Conservation (phyloP, 345 rosid species). For the Crucihimalaya himalaica region DNA sequence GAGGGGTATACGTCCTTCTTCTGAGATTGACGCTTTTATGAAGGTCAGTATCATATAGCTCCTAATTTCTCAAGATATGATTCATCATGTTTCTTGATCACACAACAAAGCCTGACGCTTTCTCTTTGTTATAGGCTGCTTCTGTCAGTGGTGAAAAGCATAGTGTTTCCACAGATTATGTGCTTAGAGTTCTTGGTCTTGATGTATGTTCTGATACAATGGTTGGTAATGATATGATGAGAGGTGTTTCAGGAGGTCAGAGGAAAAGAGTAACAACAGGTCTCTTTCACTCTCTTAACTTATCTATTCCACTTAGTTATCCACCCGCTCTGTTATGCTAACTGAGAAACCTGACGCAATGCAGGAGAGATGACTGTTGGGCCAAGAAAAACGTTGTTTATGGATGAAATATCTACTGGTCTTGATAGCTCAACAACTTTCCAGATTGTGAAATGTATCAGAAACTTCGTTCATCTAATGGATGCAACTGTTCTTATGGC, state of each 20-base stretch:
- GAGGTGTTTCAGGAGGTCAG: constrained; percentile 98
- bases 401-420: constrained; percentile 99
- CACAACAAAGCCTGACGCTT: neutral
- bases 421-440: constrained; percentile 94
- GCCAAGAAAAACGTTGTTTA: constrained; percentile 87
- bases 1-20: constrained; percentile 62
- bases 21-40: constrained; percentile 95
- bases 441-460: constrained; percentile 79
- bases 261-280: constrained; percentile 95
- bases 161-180: constrained; percentile 79
- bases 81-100: neutral
- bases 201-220: constrained; percentile 83
- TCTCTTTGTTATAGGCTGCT: constrained; percentile 64
- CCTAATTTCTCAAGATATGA: neutral
- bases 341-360: constrained; percentile 9
- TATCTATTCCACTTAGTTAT: neutral
- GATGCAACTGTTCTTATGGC: constrained; percentile 90
- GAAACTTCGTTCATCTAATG: constrained; percentile 89
- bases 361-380: constrained; percentile 98
- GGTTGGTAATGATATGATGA: constrained; percentile 89
- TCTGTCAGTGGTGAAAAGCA: constrained; percentile 72
- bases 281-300: constrained; percentile 42
- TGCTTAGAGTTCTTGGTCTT: constrained; percentile 87
- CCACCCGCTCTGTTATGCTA: neutral
- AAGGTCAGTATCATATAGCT: constrained; percentile 53